Evolutionary conservation across 371 early-diverging fungal species (phyloP), one percentile per base, ranked within the genome.

Genomic region (Dipsacomyces acuminosporus): DNA sequence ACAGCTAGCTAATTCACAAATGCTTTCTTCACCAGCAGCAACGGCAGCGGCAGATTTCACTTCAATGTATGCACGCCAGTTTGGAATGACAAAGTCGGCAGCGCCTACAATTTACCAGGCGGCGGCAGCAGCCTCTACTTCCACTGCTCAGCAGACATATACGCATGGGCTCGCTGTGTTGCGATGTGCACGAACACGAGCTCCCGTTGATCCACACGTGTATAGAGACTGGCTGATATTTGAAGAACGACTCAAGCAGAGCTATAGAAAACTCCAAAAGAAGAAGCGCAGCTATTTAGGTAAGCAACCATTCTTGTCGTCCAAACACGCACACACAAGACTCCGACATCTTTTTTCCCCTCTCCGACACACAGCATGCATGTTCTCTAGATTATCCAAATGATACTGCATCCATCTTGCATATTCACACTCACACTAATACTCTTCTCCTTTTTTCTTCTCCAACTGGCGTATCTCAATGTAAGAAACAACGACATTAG

Each of bases 151-250:
- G 51, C 67, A 67, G 45, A 41, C 62, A 20, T 46, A 61, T 30
- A 46, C 58, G 13, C 74, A 75, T 25, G 75, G 75, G 15, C 61
- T 61, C 34, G 66, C 66, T 0, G 72, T 74, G 35, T 57, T 75
- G 23, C 71, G 59, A 48, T 64, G 73, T 36, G 75, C 64, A 3
- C 54, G 76, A 41, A 51, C 62, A 45, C 56, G 59, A 6, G 64
- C 46, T 2, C 59, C 67, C 4, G 58, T 72, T 13, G 76, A 74
- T 43, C 75, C 73, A 17, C 76, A 76, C 36, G 71, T 76, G 30
- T 76, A 67, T 54, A 54, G 76, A 18, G 76, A 76, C 67, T 73
- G 73, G 73, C 76, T 76, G n/a, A 73, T 76, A 20, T 76, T 75
- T 34, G 76, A 76, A 30, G 76, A 76, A 62, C 61, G 76, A 38